Percentiles rank a stretch among this genome's conserved stretches.
phyloP scores from a whole-genome alignment of 768 basidiomycete genomes.

The Termitomyces heimii region DNA sequence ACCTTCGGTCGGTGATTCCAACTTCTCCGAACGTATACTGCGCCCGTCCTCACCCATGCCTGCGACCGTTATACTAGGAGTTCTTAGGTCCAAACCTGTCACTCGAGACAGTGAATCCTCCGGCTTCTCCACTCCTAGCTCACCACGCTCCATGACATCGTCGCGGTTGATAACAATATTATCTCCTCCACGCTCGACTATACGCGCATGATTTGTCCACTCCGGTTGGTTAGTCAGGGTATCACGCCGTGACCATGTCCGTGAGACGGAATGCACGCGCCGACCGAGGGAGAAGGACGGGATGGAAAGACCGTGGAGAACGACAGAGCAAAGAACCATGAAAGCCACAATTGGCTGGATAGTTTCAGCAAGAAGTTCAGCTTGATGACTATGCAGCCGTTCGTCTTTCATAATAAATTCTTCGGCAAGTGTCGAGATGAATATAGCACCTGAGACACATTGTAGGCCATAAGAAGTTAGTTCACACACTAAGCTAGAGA shows the following conservation, averaged over 20 bases:
- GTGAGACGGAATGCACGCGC: constrained; percentile 83
- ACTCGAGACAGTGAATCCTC: constrained; percentile 3
- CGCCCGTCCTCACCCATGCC: constrained; percentile 9
- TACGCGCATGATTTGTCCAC: constrained; percentile 75
- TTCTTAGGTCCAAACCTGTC: constrained; percentile 7
- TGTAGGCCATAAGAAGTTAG: neutral
- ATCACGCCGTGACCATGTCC: constrained; percentile 85
- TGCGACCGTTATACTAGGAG: constrained; percentile 11
- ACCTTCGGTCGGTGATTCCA: constrained; percentile 10
- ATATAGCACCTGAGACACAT: constrained; percentile 65
- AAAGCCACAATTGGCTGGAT: constrained; percentile 95
- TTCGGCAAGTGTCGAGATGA: constrained; percentile 83
- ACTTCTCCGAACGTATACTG: constrained; percentile 3
- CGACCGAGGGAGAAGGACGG: constrained; percentile 91
- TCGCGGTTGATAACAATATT: constrained; percentile 88
- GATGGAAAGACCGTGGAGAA: constrained; percentile 87
- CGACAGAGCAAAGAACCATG: constrained; percentile 89
- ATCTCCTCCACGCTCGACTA: constrained; percentile 57
- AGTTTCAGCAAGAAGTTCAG: constrained; percentile 58
- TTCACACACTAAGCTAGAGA: neutral
- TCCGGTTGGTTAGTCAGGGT: constrained; percentile 44
- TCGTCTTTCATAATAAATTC: constrained; percentile 41
- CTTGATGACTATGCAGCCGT: constrained; percentile 46
- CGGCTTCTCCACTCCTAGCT: constrained; percentile 7
- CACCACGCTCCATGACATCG: constrained; percentile 39